Conservation (phyloP, 768 basidiomycete species). For the Gyrodon lividus region DNA sequence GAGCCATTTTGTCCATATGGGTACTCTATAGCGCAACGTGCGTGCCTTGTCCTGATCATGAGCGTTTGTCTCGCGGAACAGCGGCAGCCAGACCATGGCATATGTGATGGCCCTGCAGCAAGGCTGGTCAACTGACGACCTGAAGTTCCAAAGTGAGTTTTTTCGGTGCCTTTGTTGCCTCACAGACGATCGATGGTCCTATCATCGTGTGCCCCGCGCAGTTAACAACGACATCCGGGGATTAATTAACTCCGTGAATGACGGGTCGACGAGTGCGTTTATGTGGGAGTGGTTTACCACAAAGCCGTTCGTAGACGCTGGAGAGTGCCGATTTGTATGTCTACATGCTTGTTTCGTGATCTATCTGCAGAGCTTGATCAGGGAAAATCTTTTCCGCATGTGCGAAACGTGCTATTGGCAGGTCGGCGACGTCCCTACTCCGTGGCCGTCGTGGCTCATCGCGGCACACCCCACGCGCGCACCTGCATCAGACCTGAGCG, state of each 20-base stretch:
- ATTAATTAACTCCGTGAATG: conserved; percentile 83
- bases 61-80: conserved; percentile 21
- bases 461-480: conserved; percentile 78
- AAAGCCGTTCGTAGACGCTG: conserved; percentile 76
- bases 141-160: conserved; percentile 68
- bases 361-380: neutral
- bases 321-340: conserved; percentile 81
- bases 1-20: neutral
- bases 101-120: conserved; percentile 91
- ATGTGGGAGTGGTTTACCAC: conserved; percentile 97
- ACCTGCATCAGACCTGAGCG: conserved; percentile 42
- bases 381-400: neutral
- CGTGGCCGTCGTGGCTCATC: conserved; percentile 97
- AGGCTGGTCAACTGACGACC: conserved; percentile 65
- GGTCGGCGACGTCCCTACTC: conserved; percentile 86
- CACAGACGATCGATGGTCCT: neutral
- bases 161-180: neutral
- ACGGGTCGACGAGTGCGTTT: conserved; percentile 84
- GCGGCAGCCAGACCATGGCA: conserved; percentile 94
- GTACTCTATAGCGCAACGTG: neutral
- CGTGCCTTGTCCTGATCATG: conserved; percentile 2
- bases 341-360: neutral
- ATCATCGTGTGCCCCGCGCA: conserved; percentile 22
- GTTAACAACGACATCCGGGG: conserved; percentile 83
- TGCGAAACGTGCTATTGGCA: conserved; percentile 23